A percentile compares a stretch with the other conserved stretches of the same genome.
Evolutionary conservation across 2,329 filamentous ascomycete species (phyloP).

Genomic region (Calonectria pseudoreteaudii): DNA sequence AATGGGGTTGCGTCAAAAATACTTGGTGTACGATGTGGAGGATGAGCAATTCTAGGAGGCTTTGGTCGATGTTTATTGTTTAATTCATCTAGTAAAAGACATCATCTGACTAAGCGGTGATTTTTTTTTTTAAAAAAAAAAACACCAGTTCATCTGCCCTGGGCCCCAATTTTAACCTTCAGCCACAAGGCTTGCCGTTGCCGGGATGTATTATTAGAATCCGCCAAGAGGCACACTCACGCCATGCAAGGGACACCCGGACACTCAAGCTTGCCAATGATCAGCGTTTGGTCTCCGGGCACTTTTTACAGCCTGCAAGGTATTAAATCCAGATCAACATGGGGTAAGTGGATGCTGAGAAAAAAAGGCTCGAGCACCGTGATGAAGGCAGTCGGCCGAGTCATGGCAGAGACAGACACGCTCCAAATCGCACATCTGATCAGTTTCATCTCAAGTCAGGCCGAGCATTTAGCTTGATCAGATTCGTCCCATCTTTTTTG

Average conservation of each 20-base stretch:
- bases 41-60: neutral
- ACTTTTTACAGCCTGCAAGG: neutral
- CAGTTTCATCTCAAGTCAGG: no score
- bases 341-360: neutral
- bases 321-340: neutral
- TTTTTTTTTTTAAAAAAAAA: no score
- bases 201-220: constrained; percentile 1
- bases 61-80: neutral
- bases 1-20: neutral
- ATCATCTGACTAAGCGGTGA: neutral
- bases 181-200: neutral
- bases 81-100: no score
- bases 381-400: neutral
- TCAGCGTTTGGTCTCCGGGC: neutral
- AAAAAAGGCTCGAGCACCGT: neutral
- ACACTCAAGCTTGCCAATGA: neutral
- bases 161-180: constrained; percentile 1
- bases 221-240: neutral
- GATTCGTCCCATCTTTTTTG: neutral
- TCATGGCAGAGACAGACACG: neutral
- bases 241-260: neutral
- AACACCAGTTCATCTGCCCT: neutral
- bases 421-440: neutral
- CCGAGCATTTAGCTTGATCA: no score
- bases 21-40: neutral